Conservation (phyloP, 176 grass and related monocot species). For the Phragmites australis region DNA sequence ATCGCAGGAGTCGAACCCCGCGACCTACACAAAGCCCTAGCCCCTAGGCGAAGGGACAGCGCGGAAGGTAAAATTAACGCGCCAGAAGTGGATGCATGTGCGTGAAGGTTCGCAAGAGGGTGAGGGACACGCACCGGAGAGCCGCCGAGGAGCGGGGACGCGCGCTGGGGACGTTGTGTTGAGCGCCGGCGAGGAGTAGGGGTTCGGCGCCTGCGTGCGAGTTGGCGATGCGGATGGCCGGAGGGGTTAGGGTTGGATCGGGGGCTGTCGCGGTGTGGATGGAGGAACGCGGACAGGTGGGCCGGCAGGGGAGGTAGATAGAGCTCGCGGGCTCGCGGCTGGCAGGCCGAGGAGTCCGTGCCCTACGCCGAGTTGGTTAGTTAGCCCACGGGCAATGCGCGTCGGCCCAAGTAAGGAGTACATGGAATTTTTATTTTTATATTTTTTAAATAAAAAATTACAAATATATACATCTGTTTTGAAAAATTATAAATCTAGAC, state of each 20-base stretch:
- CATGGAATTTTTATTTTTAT: neutral
- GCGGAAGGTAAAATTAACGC: neutral
- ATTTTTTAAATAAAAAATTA: too few species aligned
- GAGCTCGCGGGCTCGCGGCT: neutral
- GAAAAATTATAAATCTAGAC: too few species aligned
- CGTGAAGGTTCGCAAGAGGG: neutral
- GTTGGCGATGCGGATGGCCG: neutral
- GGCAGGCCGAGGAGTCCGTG: neutral
- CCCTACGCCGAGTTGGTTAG: neutral
- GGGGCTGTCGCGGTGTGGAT: neutral
- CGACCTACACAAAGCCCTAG: constrained; percentile 11
- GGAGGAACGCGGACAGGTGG: neutral
- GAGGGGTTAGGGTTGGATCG: constrained; percentile 55
- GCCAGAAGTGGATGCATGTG: neutral
- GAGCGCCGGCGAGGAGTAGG: constrained; percentile 16
- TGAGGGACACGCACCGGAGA: neutral
- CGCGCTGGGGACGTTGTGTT: neutral
- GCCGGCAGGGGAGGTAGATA: neutral
- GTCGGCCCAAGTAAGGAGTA: neutral
- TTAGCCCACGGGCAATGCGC: neutral
- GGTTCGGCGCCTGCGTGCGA: neutral
- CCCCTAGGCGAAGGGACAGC: neutral
- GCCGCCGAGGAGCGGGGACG: neutral
- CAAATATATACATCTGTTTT: too few species aligned
- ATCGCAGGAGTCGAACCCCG: neutral